A percentile compares a stretch with the other conserved stretches of the same genome.
Conservation (phyloP, 2,329 filamentous ascomycete genomes). For the Aspergillus puulaauensis region DNA sequence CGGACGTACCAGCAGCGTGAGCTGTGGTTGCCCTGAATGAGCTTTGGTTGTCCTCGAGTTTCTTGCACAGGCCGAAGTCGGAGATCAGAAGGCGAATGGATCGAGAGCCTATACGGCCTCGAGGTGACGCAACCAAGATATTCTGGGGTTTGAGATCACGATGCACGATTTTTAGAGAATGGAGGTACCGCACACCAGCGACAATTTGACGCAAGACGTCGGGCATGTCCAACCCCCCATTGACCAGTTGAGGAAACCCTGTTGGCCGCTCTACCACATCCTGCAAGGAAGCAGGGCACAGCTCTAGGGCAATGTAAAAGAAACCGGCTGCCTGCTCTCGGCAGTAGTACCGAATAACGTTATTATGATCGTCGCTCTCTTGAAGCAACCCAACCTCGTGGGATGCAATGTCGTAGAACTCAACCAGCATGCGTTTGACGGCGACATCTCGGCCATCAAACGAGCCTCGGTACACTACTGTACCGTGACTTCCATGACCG, state of each 20-base stretch:
- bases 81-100: conserved; percentile 88
- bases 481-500: conserved; percentile 89
- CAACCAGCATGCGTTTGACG: conserved; percentile 93
- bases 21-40: conserved; percentile 94
- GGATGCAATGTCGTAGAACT: conserved; percentile 92
- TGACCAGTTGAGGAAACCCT: conserved; percentile 66
- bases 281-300: conserved; percentile 89
- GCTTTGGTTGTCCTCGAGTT: conserved; percentile 88
- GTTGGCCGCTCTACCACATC: conserved; percentile 81
- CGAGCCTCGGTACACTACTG: conserved; percentile 88
- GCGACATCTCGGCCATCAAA: conserved; percentile 93
- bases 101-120: conserved; percentile 52
- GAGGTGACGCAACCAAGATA: conserved; percentile 75
- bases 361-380: conserved; percentile 92
- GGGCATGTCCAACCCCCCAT: conserved; percentile 67
- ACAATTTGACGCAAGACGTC: conserved; percentile 85
- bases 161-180: conserved; percentile 91
- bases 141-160: conserved; percentile 98
- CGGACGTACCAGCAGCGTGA: conserved; percentile 87
- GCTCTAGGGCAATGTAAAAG: conserved; percentile 91
- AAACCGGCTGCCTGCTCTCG: conserved; percentile 87
- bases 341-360: conserved; percentile 95
- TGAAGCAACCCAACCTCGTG: conserved; percentile 88
- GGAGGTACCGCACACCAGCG: conserved; percentile 82
- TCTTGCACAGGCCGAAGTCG: conserved; percentile 97